These are phyloP conservation scores for Lactifluus volemus DNA, from an alignment of 768 basidiomycete species.

Conservation along the genomic window DNA sequence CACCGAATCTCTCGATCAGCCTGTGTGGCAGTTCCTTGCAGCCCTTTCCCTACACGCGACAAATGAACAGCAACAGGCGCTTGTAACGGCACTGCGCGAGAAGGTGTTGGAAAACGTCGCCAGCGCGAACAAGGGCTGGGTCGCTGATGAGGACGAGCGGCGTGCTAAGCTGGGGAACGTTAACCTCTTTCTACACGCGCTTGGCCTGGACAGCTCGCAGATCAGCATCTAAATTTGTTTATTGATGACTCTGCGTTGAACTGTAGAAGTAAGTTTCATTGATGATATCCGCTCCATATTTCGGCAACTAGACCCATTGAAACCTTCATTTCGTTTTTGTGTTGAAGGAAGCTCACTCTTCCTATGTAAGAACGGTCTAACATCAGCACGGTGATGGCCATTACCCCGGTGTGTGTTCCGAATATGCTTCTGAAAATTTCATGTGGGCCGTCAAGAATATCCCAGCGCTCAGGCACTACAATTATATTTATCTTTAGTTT, in stretches of 20 bases:
- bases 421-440: neutral
- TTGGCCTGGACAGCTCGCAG: constrained; percentile 66
- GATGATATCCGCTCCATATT: constrained; percentile 14
- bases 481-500: neutral
- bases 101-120: constrained; percentile 89
- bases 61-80: constrained; percentile 77
- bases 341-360: neutral
- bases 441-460: neutral
- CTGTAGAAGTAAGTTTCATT: constrained; percentile 15
- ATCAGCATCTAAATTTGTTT: constrained; percentile 30
- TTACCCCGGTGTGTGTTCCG: constrained; percentile 3
- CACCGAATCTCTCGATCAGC: constrained; percentile 70
- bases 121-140: constrained; percentile 69
- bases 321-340: neutral
- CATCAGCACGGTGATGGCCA: neutral
- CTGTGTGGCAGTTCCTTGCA: constrained; percentile 92
- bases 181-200: constrained; percentile 80
- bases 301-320: constrained; percentile 6
- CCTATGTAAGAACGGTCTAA: neutral
- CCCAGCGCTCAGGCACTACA: constrained; percentile 4
- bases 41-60: constrained; percentile 79
- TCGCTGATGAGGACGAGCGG: constrained; percentile 64
- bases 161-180: constrained; percentile 82
- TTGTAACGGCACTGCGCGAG: constrained; percentile 81
- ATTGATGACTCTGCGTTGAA: constrained; percentile 7